Percentiles rank a stretch among this genome's conserved stretches.
These are phyloP conservation scores for Mucor sp. DNA, from an alignment of 371 early-diverging fungal species.

Conservation along the genomic window DNA sequence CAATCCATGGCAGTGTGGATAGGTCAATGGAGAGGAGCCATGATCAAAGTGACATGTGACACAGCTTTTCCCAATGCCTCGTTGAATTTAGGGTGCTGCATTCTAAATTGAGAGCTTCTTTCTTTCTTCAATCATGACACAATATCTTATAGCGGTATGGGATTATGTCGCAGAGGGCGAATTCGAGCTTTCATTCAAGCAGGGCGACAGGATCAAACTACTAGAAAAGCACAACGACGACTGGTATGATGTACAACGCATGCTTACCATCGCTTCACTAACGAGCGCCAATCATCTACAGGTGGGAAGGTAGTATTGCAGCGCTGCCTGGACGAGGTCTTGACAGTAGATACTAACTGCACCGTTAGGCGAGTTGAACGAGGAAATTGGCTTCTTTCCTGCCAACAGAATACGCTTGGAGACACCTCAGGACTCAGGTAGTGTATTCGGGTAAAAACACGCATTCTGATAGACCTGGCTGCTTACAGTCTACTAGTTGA, in stretches of 20 bases:
- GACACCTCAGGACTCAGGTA: constrained; percentile 3
- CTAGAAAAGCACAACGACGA: constrained; percentile 54
- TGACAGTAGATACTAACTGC: not conserved
- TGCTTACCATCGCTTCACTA: not conserved
- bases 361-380: constrained; percentile 42
- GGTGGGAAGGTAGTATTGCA: constrained; percentile 50
- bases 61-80: not conserved
- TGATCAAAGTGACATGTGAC: not conserved
- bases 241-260: constrained; percentile 28
- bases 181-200: constrained; percentile 48
- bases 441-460: not conserved
- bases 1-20: too few relatives aligned
- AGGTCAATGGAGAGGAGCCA: too few relatives aligned
- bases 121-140: constrained; percentile 27
- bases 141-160: constrained; percentile 50
- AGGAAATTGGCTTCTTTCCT: constrained; percentile 55
- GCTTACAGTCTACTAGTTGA: not conserved
- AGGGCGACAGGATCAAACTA: constrained; percentile 50
- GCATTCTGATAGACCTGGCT: not conserved
- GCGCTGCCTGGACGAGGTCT: not conserved
- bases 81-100: not conserved
- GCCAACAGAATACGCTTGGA: constrained; percentile 46
- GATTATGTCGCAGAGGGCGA: constrained; percentile 52
- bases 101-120: not conserved
- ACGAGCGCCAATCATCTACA: not conserved